Conservation (phyloP, 768 basidiomycete genomes). For the Macrolepiota dolichaula region DNA sequence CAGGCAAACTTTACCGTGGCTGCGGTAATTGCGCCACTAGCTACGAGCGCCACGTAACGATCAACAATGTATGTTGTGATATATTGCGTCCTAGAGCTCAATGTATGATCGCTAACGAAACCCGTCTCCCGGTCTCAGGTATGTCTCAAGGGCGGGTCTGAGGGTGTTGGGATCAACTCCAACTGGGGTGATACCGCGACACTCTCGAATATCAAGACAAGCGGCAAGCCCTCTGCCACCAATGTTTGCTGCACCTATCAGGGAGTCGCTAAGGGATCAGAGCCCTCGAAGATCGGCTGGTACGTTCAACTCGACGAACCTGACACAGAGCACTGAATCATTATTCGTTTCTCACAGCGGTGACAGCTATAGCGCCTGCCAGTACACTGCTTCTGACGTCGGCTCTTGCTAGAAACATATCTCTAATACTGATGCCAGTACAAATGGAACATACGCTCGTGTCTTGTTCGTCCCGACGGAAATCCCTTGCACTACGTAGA, state of each 20-base stretch:
- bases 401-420: conserved; percentile 19
- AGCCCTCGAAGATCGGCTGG: conserved; percentile 27
- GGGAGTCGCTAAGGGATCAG: conserved; percentile 21
- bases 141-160: conserved; percentile 20
- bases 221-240: conserved; percentile 20
- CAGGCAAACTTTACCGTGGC: conserved; percentile 25
- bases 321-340: background rate
- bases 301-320: conserved; percentile 7
- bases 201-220: conserved; percentile 21
- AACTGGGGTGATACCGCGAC: conserved; percentile 28
- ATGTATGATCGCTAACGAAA: background rate
- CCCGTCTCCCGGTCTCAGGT: conserved; percentile 11
- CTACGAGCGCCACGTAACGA: conserved; percentile 21
- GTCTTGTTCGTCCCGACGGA: background rate
- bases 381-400: conserved; percentile 20
- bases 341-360: conserved; percentile 12
- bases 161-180: conserved; percentile 24
- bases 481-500: too few relatives aligned
- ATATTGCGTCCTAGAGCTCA: background rate
- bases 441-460: background rate
- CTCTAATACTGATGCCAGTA: background rate
- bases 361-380: conserved; percentile 21
- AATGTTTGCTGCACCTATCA: conserved; percentile 26
- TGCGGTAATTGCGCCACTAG: conserved; percentile 24
- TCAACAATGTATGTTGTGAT: conserved; percentile 20